Conservation (phyloP, 2,329 filamentous ascomycete species). For the Bimuria novae-zelandiae region DNA sequence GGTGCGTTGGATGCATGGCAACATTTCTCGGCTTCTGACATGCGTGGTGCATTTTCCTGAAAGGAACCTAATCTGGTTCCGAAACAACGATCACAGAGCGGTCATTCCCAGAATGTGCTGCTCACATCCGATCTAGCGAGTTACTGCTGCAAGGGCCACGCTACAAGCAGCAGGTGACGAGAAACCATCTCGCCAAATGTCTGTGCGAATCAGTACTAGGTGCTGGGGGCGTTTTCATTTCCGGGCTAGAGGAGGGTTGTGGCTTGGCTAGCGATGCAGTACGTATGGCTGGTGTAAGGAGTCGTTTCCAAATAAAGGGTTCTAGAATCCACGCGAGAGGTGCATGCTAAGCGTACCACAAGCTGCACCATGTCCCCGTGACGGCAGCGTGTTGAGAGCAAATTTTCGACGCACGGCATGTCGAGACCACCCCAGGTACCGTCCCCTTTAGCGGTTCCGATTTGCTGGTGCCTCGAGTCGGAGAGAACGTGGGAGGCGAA, state of each 20-base stretch:
- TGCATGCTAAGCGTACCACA: conserved; percentile 22
- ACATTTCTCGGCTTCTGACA: conserved; percentile 18
- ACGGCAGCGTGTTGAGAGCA: conserved; percentile 21
- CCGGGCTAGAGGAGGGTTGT: conserved; percentile 24
- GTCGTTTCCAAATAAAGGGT: conserved; percentile 6
- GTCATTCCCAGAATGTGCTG: conserved; percentile 23
- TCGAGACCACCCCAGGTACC: conserved; percentile 22
- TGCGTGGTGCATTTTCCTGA: conserved; percentile 22
- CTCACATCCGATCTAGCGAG: conserved; percentile 23
- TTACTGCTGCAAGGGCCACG: conserved; percentile 23
- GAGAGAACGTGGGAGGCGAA: conserved; percentile 12
- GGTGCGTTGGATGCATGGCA: conserved; percentile 16
- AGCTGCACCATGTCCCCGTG: conserved; percentile 10
- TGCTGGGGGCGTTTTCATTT: conserved; percentile 10
- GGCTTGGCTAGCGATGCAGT: conserved; percentile 18
- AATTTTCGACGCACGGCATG: conserved; percentile 25
- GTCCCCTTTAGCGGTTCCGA: conserved; percentile 26
- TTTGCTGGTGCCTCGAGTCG: conserved; percentile 16
- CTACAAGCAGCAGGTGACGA: conserved; percentile 24
- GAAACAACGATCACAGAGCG: conserved; percentile 7
- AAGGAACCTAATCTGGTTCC: conserved; percentile 20
- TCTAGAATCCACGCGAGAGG: conserved; percentile 21
- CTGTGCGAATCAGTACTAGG: conserved; percentile 15
- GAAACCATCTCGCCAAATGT: conserved; percentile 23
- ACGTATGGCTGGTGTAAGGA: conserved; percentile 14